These are phyloP conservation scores for Pisolithus tinctorius DNA, from an alignment of 768 basidiomycete genomes.

Conservation along the genomic window DNA sequence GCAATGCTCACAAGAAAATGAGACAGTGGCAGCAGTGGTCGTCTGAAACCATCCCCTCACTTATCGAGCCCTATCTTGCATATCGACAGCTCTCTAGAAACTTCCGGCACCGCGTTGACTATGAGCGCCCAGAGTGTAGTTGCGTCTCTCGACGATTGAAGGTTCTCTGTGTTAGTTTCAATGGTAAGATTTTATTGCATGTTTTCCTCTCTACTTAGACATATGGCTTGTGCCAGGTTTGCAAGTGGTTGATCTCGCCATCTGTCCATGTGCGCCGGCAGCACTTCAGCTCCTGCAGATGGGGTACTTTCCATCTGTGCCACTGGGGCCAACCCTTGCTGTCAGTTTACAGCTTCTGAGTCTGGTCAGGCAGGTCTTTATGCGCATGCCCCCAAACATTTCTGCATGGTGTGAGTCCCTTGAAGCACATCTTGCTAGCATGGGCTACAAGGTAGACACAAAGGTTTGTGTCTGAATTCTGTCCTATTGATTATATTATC, in stretches of 20 bases:
- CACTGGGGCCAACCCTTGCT: slow-evolving; percentile 23
- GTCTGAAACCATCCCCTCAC: too few relatives aligned
- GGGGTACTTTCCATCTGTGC: slow-evolving; percentile 24
- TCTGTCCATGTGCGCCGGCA: slow-evolving; percentile 5
- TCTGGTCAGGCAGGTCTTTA: slow-evolving; percentile 21
- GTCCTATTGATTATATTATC: too few relatives aligned
- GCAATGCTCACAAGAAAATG: too few relatives aligned
- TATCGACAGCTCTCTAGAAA: too few relatives aligned
- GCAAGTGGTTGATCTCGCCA: background rate
- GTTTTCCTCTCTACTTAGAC: background rate
- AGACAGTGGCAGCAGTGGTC: too few relatives aligned
- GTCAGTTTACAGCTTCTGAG: slow-evolving; percentile 26
- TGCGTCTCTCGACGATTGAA: background rate
- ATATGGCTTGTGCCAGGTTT: slow-evolving; percentile 1
- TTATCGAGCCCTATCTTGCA: too few relatives aligned
- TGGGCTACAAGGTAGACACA: slow-evolving; percentile 15
- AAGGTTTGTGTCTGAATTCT: slow-evolving; percentile 9
- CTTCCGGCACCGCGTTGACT: background rate
- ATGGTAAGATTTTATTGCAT: background rate
- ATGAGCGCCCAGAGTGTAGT: background rate
- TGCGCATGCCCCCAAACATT: slow-evolving; percentile 20
- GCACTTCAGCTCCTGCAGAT: slow-evolving; percentile 18
- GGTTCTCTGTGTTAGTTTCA: background rate
- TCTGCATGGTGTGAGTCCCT: slow-evolving; percentile 22
- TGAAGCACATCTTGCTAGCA: slow-evolving; percentile 14